A percentile compares a stretch with the other conserved stretches of the same genome.
These are phyloP conservation scores for Astrothelium macrocarpum DNA, from an alignment of 495 filamentous ascomycete genomes.

Conservation along the genomic window DNA sequence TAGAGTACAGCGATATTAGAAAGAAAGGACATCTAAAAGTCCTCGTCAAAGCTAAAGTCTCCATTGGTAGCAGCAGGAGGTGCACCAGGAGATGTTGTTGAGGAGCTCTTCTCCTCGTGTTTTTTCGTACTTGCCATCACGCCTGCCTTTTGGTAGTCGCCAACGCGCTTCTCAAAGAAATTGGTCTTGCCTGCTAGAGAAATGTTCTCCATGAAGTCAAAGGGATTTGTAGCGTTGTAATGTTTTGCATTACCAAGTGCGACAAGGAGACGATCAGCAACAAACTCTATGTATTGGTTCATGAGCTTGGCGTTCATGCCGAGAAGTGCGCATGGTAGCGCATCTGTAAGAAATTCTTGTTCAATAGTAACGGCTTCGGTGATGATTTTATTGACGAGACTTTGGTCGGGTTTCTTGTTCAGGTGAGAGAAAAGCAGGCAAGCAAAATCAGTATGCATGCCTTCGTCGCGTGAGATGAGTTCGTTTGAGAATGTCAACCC, in stretches of 20 bases:
- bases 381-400: conserved; percentile 79
- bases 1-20: background rate
- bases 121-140: conserved; percentile 94
- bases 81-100: conserved; percentile 23
- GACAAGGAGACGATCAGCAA: conserved; percentile 87
- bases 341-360: conserved; percentile 95
- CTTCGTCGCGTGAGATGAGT: conserved; percentile 98
- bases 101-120: conserved; percentile 43
- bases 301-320: conserved; percentile 97
- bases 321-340: conserved; percentile 80
- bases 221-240: conserved; percentile 88
- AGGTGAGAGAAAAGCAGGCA: conserved; percentile 94
- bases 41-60: conserved; percentile 90
- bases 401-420: conserved; percentile 74
- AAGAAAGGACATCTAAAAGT: conserved; percentile 60
- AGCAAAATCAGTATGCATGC: conserved; percentile 98
- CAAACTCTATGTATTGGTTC: conserved; percentile 99
- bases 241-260: conserved; percentile 88
- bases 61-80: conserved; percentile 56
- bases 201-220: conserved; percentile 99
- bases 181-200: conserved; percentile 98
- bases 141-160: conserved; percentile 98
- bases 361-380: conserved; percentile 89
- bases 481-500: conserved; percentile 99
- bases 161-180: conserved; percentile 99